Conservation (phyloP, 176 grass and related monocot species). For the Chrysopogon serrulatus region DNA sequence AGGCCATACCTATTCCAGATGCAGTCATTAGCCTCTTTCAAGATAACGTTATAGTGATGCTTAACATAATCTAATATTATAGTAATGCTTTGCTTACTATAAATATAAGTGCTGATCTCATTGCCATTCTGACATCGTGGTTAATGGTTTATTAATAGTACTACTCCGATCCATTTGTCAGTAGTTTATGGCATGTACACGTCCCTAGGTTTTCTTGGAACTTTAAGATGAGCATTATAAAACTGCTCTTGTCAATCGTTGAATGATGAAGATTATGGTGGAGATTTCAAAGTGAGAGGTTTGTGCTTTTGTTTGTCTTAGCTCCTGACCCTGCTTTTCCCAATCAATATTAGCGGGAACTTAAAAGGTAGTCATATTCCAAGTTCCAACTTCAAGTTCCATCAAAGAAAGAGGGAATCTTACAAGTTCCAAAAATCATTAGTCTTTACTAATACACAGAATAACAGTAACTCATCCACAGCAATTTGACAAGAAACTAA, state of each 20-base stretch:
- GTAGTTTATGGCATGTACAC: constrained; percentile 33
- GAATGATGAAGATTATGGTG: background rate
- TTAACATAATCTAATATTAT: background rate
- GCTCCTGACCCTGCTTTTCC: constrained; percentile 24
- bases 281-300: constrained; percentile 22
- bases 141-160: constrained; percentile 17
- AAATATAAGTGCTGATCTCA: constrained; percentile 6
- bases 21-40: background rate
- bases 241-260: constrained; percentile 18
- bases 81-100: background rate
- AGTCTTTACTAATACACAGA: background rate
- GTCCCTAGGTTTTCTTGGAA: constrained; percentile 51
- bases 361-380: constrained; percentile 19
- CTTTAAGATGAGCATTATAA: constrained; percentile 35
- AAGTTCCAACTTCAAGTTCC: constrained; percentile 18
- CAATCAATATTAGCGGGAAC: background rate
- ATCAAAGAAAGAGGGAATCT: background rate
- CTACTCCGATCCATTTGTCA: background rate
- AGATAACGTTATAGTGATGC: background rate
- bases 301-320: constrained; percentile 16
- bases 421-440: constrained; percentile 5
- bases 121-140: constrained; percentile 25
- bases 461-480: background rate
- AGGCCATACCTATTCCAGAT: background rate
- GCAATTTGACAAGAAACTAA: background rate